A percentile compares a stretch with the other conserved stretches of the same genome.
Evolutionary conservation across 495 filamentous ascomycete species (phyloP).

Genomic region (Paragyromitra xinjiangensis): DNA sequence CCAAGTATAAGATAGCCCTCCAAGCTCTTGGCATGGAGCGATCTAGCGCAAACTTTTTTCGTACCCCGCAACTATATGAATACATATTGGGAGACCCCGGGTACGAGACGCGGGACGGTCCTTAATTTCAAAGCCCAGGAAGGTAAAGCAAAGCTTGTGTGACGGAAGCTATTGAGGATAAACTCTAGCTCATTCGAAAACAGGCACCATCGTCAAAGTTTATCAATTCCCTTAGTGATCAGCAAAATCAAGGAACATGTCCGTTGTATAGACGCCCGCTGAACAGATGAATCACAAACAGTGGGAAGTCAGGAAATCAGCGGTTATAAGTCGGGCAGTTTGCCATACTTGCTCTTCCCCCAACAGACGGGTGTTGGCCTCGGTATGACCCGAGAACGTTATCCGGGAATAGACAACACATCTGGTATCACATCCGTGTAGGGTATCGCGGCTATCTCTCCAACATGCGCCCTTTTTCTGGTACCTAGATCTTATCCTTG

Average conservation of each 20-base stretch:
- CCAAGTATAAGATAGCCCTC: background rate
- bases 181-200: background rate
- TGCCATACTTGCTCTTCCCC: background rate
- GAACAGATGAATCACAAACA: background rate
- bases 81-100: background rate
- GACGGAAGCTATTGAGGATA: no score
- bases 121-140: background rate
- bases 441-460: constrained; percentile 6
- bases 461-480: background rate
- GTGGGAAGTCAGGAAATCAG: background rate
- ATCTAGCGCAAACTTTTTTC: background rate
- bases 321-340: background rate
- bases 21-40: background rate
- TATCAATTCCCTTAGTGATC: background rate
- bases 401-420: constrained; percentile 10
- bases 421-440: constrained; percentile 16
- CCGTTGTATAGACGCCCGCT: background rate
- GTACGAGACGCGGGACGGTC: background rate
- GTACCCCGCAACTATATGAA: background rate
- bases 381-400: constrained; percentile 11
- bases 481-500: constrained; percentile 6
- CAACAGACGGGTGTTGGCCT: background rate
- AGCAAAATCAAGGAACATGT: background rate
- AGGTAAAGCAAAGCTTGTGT: no score
- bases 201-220: background rate